phyloP scores from a whole-genome alignment of 768 basidiomycete genomes.

The Pleurotus platypus region DNA sequence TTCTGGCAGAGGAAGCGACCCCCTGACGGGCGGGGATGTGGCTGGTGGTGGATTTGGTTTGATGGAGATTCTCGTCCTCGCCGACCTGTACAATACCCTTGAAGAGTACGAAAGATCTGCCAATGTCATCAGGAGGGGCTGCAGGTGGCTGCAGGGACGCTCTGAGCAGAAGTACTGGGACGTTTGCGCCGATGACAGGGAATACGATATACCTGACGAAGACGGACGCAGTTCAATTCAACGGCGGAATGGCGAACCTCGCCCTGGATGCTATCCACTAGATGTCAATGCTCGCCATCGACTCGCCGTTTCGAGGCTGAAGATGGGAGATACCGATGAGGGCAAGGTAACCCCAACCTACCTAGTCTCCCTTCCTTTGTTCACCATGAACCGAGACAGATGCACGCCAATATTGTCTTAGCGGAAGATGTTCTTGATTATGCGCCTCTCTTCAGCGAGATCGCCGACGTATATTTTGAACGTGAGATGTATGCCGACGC shows the following conservation, averaged over 20 bases:
- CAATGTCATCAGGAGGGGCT: conserved; percentile 67
- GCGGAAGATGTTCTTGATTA: conserved; percentile 73
- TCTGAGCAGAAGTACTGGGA: conserved; percentile 77
- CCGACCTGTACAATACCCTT: conserved; percentile 77
- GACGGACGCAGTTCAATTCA: conserved; percentile 14
- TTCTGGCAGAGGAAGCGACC: conserved; percentile 29
- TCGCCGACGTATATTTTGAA: conserved; percentile 83
- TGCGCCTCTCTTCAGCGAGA: conserved; percentile 73
- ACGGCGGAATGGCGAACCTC: conserved; percentile 42
- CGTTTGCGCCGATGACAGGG: conserved; percentile 78
- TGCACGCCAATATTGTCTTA: conserved; percentile 73
- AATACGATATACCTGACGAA: conserved; percentile 61
- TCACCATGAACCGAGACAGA: conserved; percentile 33
- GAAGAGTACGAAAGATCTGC: conserved; percentile 68
- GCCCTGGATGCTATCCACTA: conserved; percentile 56
- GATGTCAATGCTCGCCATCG: conserved; percentile 82
- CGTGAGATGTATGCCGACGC: conserved; percentile 76
- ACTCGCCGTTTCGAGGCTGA: conserved; percentile 78
- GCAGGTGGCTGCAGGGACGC: conserved; percentile 90
- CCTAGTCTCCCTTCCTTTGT: not conserved
- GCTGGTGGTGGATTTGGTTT: conserved; percentile 53
- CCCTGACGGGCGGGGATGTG: conserved; percentile 21
- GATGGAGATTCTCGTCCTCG: conserved; percentile 77
- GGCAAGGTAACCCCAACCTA: conserved; percentile 57
- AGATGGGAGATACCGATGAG: conserved; percentile 75